Evolutionary conservation across 129 eudicot species (phyloP), one percentile per base, ranked within the genome.

Genomic region (Smallanthus sonchifolius): DNA sequence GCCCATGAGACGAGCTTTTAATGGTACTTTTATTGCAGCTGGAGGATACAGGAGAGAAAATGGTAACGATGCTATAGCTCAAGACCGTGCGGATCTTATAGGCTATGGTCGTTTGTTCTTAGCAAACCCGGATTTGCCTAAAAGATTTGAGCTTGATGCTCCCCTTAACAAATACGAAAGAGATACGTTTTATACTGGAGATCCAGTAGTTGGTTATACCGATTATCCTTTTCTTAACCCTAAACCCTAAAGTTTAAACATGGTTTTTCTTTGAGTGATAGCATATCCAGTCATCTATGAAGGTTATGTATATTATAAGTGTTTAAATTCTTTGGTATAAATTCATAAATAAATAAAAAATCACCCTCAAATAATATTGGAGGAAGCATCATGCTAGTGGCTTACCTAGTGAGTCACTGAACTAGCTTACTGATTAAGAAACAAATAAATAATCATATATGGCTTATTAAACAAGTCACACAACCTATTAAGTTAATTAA

Each of bases 51-150:
- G 24, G 5, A 80, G 72, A 72, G 80, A 62, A 68, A 71, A 81
- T 54, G 85, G 79, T 45, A 76, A 70, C 28, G 14, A 76, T 10
- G 82, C 75, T 24, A 49, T 81, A 36, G 30, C 51, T 10, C 15
- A 20, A 38, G 51, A 65, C 2, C 75, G 36, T 19, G 74, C 85
- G 0, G 85, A 81, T 77, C 85, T 81, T 69, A 77, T 81, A 48
- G 84, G 69, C 0, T 81, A 69, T 44, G 84, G 84, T 77, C 84
- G 77, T 11, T 75, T 70, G 80, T 81, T 81, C 77, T 75, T 75
- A 68, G 84, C 84, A 17, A 75, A 75, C 35, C 84, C 81, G 5
- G 84, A 81, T 75, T 63, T 81, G 68, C 81, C 81, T 7, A 69
- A 42, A 65, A 69, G 81, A 43, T 81, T 81, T 45, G 74, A 81